phyloP scores from a whole-genome alignment of 805 yeast species.

The Starmera quercuum region DNA sequence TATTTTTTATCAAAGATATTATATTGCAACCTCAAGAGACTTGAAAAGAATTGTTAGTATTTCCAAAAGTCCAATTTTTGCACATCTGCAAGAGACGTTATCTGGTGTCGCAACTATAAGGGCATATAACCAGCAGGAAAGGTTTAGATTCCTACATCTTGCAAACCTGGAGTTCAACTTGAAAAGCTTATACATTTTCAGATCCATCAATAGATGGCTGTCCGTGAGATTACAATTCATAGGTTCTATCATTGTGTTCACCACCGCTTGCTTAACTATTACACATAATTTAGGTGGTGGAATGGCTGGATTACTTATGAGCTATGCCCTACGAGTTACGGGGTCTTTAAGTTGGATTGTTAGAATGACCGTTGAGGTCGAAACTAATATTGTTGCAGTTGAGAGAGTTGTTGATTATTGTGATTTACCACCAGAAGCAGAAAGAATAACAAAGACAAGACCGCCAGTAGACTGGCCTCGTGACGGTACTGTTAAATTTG shows the following conservation, averaged over 20 bases:
- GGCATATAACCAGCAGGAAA: constrained; percentile 60
- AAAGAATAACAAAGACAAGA: constrained; percentile 54
- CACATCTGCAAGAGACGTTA: constrained; percentile 76
- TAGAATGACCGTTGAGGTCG: constrained; percentile 97
- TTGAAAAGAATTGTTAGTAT: constrained; percentile 65
- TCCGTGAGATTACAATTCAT: constrained; percentile 53
- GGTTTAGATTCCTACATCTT: constrained; percentile 57
- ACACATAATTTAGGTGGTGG: constrained; percentile 45
- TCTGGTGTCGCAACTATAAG: constrained; percentile 71
- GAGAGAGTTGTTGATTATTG: constrained; percentile 92
- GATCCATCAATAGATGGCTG: constrained; percentile 67
- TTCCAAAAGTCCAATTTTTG: constrained; percentile 69
- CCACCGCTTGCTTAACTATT: constrained; percentile 40
- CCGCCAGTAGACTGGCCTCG: constrained; percentile 74
- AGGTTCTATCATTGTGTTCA: constrained; percentile 47
- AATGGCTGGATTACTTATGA: constrained; percentile 57
- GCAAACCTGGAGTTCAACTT: constrained; percentile 71
- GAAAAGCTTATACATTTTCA: constrained; percentile 57
- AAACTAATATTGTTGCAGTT: constrained; percentile 93
- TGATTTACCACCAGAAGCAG: constrained; percentile 76
- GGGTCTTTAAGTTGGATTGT: constrained; percentile 96
- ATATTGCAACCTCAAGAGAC: constrained; percentile 67
- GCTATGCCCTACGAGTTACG: constrained; percentile 54
- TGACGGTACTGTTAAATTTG: constrained; percentile 58
- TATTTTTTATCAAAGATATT: constrained; percentile 62